Base-by-base conservation (phyloP, 306 rosid genomes). In the Casuarina equisetifolia region DNA sequence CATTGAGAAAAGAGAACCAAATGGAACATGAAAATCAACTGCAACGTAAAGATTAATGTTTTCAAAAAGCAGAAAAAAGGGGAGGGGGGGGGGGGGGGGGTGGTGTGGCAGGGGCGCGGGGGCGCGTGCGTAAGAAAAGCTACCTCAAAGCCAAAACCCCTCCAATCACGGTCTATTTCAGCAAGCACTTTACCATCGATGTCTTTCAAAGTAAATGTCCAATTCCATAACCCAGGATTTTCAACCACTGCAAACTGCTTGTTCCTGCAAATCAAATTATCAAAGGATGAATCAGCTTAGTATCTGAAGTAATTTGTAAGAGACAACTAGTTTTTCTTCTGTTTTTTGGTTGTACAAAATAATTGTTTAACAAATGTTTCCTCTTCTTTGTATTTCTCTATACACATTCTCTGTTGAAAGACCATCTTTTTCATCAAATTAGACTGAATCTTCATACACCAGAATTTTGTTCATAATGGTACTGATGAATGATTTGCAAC, bases 141-240 rank as follows among this genome's bases (percentile, higher is more conserved):
- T 44, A 95, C 98, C 98, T 95, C 98, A 86, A 95, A 89, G 86
- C 98, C 97, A 72, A 95, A 95, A 38, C 98, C 97, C 84, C 98
- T 89, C 97, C 97, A 95, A 79, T 92, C 95, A 83, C 98, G 97
- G 81, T 95, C 95, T 64, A 95, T 83, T 88, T 95, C 85, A 70
- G 93, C 98, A 73, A 95, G 86, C 77, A 95, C 97, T 52, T 89
- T 83, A 42, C 93, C 96, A 75, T 92, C 84, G 63, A 82, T 79
- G 79, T 88, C 97, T 86, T 90, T 95, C 82, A 95, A 80, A 81
- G 93, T 92, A 80, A 95, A 95, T 66, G 98, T 95, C 98, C 98
- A 95, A 78, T 88, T 79, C 98, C 98, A 95, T 40, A 95, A 85
- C 86, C 98, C 98, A 80, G 98, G 97, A 84, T 95, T 95, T 85